These are phyloP conservation scores for Gymnopus androsaceus DNA, from an alignment of 1,284 basidiomycete species.

Conservation along the genomic window DNA sequence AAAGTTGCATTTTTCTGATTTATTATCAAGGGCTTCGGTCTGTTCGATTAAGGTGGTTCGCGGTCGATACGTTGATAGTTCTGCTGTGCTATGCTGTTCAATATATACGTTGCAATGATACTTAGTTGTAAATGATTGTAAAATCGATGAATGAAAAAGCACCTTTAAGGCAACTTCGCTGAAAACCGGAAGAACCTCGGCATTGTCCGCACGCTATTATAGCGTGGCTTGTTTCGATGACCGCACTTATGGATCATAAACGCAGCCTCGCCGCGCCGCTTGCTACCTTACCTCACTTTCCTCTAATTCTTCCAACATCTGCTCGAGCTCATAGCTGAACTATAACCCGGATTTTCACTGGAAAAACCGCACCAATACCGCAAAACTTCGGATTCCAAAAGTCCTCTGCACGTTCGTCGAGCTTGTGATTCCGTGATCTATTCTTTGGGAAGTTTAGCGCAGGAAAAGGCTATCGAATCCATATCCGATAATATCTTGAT, in stretches of 20 bases:
- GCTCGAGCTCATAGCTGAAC: not conserved
- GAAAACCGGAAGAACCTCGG: not conserved
- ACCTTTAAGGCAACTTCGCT: slow-evolving; percentile 3
- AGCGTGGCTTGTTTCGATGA: not conserved
- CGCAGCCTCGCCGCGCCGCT: not conserved
- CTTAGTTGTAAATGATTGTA: no score
- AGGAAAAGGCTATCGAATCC: slow-evolving; percentile 3
- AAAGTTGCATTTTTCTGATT: not conserved
- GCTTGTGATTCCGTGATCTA: slow-evolving; percentile 5
- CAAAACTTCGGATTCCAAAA: not conserved
- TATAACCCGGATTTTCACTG: not conserved
- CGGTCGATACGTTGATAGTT: slow-evolving; percentile 1
- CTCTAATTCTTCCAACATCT: not conserved
- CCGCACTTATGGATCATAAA: slow-evolving; percentile 4
- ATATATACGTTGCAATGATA: no score
- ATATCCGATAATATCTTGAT: slow-evolving; percentile 12
- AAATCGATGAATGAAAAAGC: not conserved
- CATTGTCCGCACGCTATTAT: no score
- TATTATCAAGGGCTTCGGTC: slow-evolving; percentile 79
- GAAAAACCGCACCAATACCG: not conserved
- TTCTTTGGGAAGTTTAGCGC: slow-evolving; percentile 3
- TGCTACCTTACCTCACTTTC: not conserved
- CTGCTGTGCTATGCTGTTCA: not conserved
- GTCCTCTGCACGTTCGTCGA: slow-evolving; percentile 13
- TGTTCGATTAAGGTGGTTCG: slow-evolving; percentile 70